Evolutionary conservation across 163 green algal species (phyloP).

Genomic region (Prototheca cutis): DNA sequence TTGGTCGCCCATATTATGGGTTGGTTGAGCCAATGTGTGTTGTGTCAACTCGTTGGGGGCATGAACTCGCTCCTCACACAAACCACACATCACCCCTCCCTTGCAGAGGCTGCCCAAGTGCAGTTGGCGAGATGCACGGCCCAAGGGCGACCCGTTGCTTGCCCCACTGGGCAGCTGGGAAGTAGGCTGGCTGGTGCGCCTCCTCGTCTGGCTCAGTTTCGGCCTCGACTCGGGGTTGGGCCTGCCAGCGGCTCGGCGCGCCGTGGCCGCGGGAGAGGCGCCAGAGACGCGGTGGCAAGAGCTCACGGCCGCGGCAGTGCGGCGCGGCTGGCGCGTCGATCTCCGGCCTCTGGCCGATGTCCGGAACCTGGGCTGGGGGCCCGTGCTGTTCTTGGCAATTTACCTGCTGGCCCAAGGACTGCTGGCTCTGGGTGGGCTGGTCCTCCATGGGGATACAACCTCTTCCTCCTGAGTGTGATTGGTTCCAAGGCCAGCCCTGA

Average conservation of each 20-base stretch:
- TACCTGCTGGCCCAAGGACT: no score
- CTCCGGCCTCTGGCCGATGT: slow-evolving; percentile 56
- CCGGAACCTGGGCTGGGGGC: slow-evolving; percentile 48
- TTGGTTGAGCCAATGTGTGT: no score
- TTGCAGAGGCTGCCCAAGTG: slow-evolving; percentile 34
- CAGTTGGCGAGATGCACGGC: slow-evolving; percentile 43
- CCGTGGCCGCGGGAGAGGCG: neutral
- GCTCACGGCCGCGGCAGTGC: slow-evolving; percentile 8
- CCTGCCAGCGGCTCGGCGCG: slow-evolving; percentile 8
- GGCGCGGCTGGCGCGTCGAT: slow-evolving; percentile 41
- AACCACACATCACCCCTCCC: neutral
- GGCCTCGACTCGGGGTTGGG: slow-evolving; percentile 55
- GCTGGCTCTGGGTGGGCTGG: no score
- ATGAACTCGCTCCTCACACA: no score
- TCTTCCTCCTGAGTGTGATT: no score
- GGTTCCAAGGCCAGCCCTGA: no score
- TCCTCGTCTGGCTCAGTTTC: slow-evolving; percentile 44
- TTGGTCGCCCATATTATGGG: no score
- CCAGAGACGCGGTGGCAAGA: slow-evolving; percentile 33
- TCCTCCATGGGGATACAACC: no score
- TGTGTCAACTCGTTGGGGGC: no score
- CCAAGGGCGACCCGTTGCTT: slow-evolving; percentile 61
- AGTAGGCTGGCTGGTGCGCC: slow-evolving; percentile 45
- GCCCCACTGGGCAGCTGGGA: slow-evolving; percentile 60
- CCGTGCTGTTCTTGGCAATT: slow-evolving; percentile 16